A percentile compares a stretch with the other conserved stretches of the same genome.
phyloP scores from a whole-genome alignment of 2,329 filamentous ascomycete species.

The Fragosphaeria purpurea region DNA sequence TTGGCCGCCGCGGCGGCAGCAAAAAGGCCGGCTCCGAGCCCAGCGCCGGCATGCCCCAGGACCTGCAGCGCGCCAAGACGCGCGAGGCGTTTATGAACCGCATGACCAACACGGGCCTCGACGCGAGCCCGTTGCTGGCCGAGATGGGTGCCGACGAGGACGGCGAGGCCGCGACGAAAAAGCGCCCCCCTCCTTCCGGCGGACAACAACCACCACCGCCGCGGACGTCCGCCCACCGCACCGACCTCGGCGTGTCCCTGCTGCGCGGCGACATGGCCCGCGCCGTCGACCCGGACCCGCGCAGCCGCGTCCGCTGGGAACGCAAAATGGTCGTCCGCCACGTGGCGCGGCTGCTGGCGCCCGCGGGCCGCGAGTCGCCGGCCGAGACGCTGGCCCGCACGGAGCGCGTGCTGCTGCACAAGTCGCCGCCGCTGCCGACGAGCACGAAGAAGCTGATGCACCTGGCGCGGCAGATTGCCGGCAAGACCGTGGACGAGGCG shows the following conservation, averaged over 20 bases:
- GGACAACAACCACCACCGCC: too few species aligned
- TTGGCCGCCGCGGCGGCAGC: conserved; percentile 19
- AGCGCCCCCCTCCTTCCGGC: too few species aligned
- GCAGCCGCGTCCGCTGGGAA: conserved; percentile 63
- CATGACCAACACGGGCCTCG: conserved; percentile 33
- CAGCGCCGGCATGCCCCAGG: conserved; percentile 12
- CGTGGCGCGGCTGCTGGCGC: conserved; percentile 56
- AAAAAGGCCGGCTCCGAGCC: conserved; percentile 13
- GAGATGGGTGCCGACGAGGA: conserved; percentile 28
- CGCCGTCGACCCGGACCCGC: conserved; percentile 66
- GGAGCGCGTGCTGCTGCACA: conserved; percentile 44
- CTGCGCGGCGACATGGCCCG: conserved; percentile 46
- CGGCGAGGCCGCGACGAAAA: conserved; percentile 23
- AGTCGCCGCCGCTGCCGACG: conserved; percentile 68
- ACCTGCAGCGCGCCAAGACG: conserved; percentile 20
- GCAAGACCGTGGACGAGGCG: conserved; percentile 89
- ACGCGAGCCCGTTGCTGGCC: conserved; percentile 52
- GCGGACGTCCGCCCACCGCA: not conserved
- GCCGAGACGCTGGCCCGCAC: conserved; percentile 57
- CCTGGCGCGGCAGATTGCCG: conserved; percentile 77
- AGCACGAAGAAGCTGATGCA: conserved; percentile 85
- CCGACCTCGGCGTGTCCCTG: conserved; percentile 21
- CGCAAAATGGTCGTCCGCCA: conserved; percentile 73
- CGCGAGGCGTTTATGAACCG: conserved; percentile 31
- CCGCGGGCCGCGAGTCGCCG: conserved; percentile 42